Evolutionary conservation across 192 early-diverging fungal genomes (phyloP).

Genomic region (Umbelopsis sp.): DNA sequence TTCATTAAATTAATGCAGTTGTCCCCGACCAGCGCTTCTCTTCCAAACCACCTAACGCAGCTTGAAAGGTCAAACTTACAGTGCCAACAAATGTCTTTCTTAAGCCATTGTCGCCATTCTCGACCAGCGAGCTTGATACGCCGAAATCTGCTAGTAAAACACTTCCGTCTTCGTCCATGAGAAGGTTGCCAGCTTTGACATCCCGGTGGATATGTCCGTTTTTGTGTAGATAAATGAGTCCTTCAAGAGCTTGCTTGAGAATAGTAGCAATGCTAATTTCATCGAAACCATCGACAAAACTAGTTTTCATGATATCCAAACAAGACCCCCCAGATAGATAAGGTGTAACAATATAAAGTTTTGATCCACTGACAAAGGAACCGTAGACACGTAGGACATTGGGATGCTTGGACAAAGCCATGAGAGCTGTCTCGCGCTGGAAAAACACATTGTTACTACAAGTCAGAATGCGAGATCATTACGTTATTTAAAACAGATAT

Average conservation of each 20-base stretch:
- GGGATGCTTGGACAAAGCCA: slow-evolving; percentile 83
- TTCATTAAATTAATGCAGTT: too few species aligned
- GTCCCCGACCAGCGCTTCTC: too few species aligned
- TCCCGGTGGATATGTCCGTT: slow-evolving; percentile 72
- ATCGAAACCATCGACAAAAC: slow-evolving; percentile 79
- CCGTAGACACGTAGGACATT: slow-evolving; percentile 82
- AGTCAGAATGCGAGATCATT: not conserved
- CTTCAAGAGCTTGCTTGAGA: slow-evolving; percentile 73
- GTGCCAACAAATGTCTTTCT: slow-evolving; percentile 79
- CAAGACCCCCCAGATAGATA: slow-evolving; percentile 76
- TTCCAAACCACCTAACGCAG: not conserved
- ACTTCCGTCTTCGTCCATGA: slow-evolving; percentile 66
- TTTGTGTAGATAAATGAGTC: slow-evolving; percentile 66
- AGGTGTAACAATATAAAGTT: slow-evolving; percentile 84
- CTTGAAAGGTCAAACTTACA: slow-evolving; percentile 26
- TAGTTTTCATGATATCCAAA: slow-evolving; percentile 87
- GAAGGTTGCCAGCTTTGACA: slow-evolving; percentile 71
- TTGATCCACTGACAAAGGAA: slow-evolving; percentile 80
- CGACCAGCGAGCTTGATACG: slow-evolving; percentile 66
- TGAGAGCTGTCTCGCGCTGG: slow-evolving; percentile 82
- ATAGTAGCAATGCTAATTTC: slow-evolving; percentile 80
- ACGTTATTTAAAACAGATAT: not conserved
- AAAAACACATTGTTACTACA: not conserved
- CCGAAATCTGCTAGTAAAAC: slow-evolving; percentile 73
- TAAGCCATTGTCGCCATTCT: slow-evolving; percentile 60